phyloP scores from a whole-genome alignment of 495 filamentous ascomycete species.

The Xylaria flabelliformis region DNA sequence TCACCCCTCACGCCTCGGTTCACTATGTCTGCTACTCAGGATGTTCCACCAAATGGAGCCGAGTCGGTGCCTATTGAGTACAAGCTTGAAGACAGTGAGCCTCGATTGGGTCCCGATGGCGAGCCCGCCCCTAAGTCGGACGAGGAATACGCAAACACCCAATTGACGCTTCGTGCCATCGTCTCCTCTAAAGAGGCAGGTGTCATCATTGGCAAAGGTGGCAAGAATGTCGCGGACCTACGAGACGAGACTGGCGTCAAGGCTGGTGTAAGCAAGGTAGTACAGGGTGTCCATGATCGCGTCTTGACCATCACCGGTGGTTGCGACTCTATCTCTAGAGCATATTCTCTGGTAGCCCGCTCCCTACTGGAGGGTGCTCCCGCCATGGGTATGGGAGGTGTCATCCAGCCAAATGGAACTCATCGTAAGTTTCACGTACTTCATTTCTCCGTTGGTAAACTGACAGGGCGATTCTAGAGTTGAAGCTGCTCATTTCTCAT shows the following conservation, averaged over 20 bases:
- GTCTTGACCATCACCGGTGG: conserved; percentile 93
- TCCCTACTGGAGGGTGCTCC: conserved; percentile 91
- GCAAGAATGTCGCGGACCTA: conserved; percentile 96
- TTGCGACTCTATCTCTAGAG: conserved; percentile 83
- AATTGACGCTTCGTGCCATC: conserved; percentile 93
- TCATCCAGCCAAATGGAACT: conserved; percentile 82
- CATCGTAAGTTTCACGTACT: conserved; percentile 75
- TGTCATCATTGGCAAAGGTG: conserved; percentile 97
- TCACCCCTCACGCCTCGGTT: neutral
- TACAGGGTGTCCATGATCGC: conserved; percentile 94
- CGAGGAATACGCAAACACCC: conserved; percentile 90
- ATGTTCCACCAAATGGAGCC: conserved; percentile 48
- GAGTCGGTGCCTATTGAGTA: conserved; percentile 55
- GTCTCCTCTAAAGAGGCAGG: conserved; percentile 98
- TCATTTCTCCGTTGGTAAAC: conserved; percentile 22
- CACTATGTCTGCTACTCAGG: conserved; percentile 58
- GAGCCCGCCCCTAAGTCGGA: conserved; percentile 83
- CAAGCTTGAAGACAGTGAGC: conserved; percentile 58
- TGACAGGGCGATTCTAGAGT: conserved; percentile 62
- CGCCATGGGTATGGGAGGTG: conserved; percentile 90
- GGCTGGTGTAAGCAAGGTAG: conserved; percentile 97
- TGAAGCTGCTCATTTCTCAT: conserved; percentile 97
- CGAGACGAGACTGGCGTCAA: conserved; percentile 97
- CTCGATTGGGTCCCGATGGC: conserved; percentile 68
- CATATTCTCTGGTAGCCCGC: conserved; percentile 91